A percentile compares a stretch with the other conserved stretches of the same genome.
Conservation (phyloP, 768 basidiomycete genomes). For the Russula vinacea region DNA sequence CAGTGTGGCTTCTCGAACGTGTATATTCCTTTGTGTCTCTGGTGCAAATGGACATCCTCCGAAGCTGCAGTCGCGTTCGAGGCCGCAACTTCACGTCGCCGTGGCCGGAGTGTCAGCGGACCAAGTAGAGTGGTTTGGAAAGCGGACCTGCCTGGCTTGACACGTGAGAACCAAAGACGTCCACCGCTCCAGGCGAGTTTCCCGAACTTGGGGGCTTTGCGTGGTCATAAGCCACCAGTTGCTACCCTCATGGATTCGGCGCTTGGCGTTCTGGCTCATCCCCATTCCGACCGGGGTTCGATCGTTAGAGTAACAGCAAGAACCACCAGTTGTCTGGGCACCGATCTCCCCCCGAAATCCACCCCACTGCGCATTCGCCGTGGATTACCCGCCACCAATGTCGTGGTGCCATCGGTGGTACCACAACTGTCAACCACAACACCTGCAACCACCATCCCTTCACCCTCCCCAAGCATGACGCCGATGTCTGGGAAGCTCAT, state of each 20-base stretch:
- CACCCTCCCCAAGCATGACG: background rate
- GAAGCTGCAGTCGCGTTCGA: conserved; percentile 20
- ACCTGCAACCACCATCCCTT: background rate
- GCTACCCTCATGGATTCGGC: background rate
- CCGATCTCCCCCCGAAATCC: background rate
- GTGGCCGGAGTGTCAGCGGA: conserved; percentile 17
- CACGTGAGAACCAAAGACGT: background rate
- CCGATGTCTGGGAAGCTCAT: background rate
- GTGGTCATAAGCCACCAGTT: background rate
- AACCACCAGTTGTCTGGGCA: background rate
- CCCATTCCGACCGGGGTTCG: background rate
- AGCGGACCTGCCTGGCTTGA: background rate
- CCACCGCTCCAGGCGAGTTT: background rate
- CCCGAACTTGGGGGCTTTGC: background rate
- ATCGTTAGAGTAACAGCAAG: conserved; percentile 11
- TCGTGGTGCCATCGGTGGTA: conserved; percentile 10
- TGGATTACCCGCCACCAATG: conserved; percentile 14
- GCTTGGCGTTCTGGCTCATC: background rate
- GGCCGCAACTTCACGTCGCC: conserved; percentile 9
- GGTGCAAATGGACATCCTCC: conserved; percentile 28
- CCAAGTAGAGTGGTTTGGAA: conserved; percentile 4
- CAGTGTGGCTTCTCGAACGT: conserved; percentile 27
- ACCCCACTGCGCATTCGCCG: conserved; percentile 15
- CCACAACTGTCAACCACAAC: conserved; percentile 2
- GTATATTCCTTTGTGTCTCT: conserved; percentile 28